Percentiles rank a stretch among this genome's conserved stretches.
phyloP scores from a whole-genome alignment of 176 grass and related monocot species.

The Cocos nucifera region DNA sequence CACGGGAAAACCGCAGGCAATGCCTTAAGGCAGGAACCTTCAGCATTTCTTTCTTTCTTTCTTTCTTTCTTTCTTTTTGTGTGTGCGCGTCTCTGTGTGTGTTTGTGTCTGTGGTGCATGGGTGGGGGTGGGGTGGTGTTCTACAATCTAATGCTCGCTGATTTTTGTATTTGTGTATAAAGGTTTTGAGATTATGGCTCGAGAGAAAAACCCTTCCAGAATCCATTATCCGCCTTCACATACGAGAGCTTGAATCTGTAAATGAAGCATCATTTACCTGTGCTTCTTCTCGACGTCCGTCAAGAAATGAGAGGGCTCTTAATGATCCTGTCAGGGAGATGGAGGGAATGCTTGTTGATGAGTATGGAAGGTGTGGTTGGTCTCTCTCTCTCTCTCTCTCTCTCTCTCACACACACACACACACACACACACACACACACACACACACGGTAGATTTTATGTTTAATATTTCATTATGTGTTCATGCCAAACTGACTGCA shows the following conservation, averaged over 20 bases:
- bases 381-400: background rate
- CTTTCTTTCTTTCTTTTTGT: background rate
- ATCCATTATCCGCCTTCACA: constrained; percentile 83
- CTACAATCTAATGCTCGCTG: background rate
- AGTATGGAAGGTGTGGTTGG: constrained; percentile 81
- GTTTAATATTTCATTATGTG: background rate
- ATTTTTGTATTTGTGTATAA: constrained; percentile 7
- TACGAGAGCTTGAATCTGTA: constrained; percentile 68
- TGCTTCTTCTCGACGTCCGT: constrained; percentile 43
- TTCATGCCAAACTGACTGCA: too few species aligned
- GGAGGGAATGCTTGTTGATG: constrained; percentile 93
- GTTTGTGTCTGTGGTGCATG: too few species aligned
- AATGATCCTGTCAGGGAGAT: constrained; percentile 88
- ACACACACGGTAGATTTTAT: background rate
- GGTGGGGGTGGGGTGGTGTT: background rate
- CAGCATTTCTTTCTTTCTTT: background rate
- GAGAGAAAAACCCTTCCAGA: constrained; percentile 89
- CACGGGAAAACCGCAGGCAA: constrained; percentile 92
- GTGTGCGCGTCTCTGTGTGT: background rate
- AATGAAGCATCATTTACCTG: constrained; percentile 71
- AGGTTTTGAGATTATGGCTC: constrained; percentile 98
- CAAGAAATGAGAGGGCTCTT: constrained; percentile 80
- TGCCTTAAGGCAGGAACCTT: constrained; percentile 80
- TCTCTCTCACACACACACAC: background rate
- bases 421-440: too few species aligned